phyloP scores from a whole-genome alignment of 2,329 filamentous ascomycete species.

The Aureobasidium sp. region DNA sequence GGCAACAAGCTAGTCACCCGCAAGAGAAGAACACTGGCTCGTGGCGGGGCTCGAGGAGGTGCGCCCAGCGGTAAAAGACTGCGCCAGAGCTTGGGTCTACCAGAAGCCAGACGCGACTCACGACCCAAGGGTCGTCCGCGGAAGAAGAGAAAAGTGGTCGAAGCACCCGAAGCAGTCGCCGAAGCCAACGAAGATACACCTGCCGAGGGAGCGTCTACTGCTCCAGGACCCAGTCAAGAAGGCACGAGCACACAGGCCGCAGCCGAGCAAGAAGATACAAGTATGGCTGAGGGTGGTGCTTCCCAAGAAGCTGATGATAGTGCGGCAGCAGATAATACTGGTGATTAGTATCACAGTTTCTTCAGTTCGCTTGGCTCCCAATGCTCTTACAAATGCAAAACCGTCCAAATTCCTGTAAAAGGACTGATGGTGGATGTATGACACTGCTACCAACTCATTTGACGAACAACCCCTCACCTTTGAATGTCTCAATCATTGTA shows the following conservation, averaged over 20 bases:
- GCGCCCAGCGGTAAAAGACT: conserved; percentile 8
- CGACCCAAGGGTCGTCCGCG: conserved; percentile 4
- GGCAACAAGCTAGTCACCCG: conserved; percentile 4
- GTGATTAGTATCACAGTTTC: neutral
- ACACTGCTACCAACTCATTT: neutral
- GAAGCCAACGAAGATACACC: neutral
- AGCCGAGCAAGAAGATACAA: neutral
- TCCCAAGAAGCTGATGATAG: neutral
- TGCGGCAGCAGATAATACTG: neutral
- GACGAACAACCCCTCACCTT: neutral
- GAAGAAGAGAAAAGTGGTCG: conserved; percentile 1
- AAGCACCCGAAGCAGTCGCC: neutral
- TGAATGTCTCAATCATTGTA: neutral
- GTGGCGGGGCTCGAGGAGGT: conserved; percentile 7
- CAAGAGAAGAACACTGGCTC: conserved; percentile 3
- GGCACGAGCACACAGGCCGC: neutral
- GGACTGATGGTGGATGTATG: no score
- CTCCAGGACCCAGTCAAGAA: neutral
- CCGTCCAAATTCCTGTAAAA: neutral
- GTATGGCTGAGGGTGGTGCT: neutral
- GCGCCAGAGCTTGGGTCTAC: conserved; percentile 9
- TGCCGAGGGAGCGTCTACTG: neutral
- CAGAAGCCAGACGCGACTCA: conserved; percentile 1
- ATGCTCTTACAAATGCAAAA: neutral
- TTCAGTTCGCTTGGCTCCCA: neutral